phyloP scores from a whole-genome alignment of 2,329 filamentous ascomycete genomes.

The Delphinella strobiligena region DNA sequence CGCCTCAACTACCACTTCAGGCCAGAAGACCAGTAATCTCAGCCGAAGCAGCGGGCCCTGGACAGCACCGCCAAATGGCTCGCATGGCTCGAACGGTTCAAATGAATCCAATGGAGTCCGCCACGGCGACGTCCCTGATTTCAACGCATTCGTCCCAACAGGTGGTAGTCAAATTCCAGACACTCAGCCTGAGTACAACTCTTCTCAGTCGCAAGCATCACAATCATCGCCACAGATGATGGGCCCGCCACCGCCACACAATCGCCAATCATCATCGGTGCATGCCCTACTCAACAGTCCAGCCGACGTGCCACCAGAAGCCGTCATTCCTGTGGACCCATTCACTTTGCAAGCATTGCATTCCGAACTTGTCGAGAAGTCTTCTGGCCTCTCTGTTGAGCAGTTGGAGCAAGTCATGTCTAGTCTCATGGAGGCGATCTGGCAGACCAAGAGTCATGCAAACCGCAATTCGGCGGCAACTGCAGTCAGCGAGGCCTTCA shows the following conservation, averaged over 20 bases:
- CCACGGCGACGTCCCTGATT: slow-evolving; percentile 41
- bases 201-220: slow-evolving; percentile 19
- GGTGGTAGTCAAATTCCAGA: slow-evolving; percentile 51
- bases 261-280: slow-evolving; percentile 23
- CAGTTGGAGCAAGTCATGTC: slow-evolving; percentile 91
- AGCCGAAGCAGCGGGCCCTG: slow-evolving; percentile 44
- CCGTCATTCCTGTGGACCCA: slow-evolving; percentile 33
- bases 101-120: slow-evolving; percentile 57
- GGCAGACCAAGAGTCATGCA: slow-evolving; percentile 67
- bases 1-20: slow-evolving; percentile 72
- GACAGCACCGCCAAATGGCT: slow-evolving; percentile 4
- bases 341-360: slow-evolving; percentile 47
- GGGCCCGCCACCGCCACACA: slow-evolving; percentile 20
- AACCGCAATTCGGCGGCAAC: slow-evolving; percentile 65
- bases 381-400: slow-evolving; percentile 74
- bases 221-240: slow-evolving; percentile 20
- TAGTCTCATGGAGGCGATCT: slow-evolving; percentile 80
- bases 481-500: slow-evolving; percentile 58
- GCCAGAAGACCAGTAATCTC: slow-evolving; percentile 62
- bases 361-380: slow-evolving; percentile 50
- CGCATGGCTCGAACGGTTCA: neutral
- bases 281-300: slow-evolving; percentile 29
- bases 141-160: slow-evolving; percentile 30
- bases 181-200: slow-evolving; percentile 41
- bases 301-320: neutral